Evolutionary conservation across 352 stramenopile species (phyloP), one percentile per base, ranked within the genome.

Genomic region (Globisporangium sylvaticum): DNA sequence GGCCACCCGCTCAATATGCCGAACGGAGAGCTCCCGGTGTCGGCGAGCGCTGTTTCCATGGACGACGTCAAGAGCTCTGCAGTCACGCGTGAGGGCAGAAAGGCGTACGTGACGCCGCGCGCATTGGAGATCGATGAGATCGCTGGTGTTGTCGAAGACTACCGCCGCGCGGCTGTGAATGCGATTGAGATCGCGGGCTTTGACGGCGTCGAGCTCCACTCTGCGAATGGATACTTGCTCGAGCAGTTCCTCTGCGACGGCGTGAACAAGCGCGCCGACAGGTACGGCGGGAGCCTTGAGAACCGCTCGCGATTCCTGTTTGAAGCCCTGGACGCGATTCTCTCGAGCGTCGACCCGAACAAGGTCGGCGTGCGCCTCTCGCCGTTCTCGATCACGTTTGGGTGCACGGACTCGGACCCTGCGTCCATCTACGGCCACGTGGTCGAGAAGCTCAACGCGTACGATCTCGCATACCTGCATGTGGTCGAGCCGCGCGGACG

Each of bases 131-230:
- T 70, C 20, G 72, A 92, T 6, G 88, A 96, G 31, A 90, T 97
- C 62, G 56, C 76, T 12, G 42, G 44, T 1, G 71, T 80, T 9
- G 74, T 95, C 6, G 55, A 86, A 24, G 81, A 91, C 50, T 97
- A 84, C 70, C 65, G 71, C 8, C 59, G 77, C 29, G 83, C 70
- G 0, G 88, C 89, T 0, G 58, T 69, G 25, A 78, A 77, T 20
- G 75, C 80, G 6, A 83, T 88, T n/a, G 65, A 60, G 8, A 20
- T 82, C n/a, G 89, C 89, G 24, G 91, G 90, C 39, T 97, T 97
- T 70, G 91, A 97, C 59, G 89, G 89, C 27, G 76, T 97, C 24
- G 88, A 97, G 64, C 59, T 97, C 25, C 91, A 97, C 69, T 65
- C 24, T 9, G 90, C 86, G 2, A 95, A 98, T 64, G 92, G 91